A percentile compares a stretch with the other conserved stretches of the same genome.
These are phyloP conservation scores for Apiospora marii DNA, from an alignment of 2,329 filamentous ascomycete genomes.

Conservation along the genomic window DNA sequence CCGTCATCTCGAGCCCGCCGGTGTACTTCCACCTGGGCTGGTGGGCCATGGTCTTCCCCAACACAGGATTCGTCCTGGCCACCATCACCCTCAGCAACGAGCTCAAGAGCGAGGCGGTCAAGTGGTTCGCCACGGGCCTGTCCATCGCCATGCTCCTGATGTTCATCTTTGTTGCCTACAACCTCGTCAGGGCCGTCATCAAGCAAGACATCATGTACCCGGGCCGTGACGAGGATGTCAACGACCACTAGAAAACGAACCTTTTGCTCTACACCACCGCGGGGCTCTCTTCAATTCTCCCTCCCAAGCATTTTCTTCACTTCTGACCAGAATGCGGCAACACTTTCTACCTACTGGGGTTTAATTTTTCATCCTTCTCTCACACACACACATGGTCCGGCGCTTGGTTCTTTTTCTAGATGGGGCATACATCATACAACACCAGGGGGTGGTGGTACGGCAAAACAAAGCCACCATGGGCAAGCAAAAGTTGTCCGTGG, in stretches of 20 bases:
- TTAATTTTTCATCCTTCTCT: conserved; percentile 7
- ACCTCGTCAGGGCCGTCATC: conserved; percentile 56
- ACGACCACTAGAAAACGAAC: conserved; percentile 48
- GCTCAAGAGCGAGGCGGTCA: conserved; percentile 52
- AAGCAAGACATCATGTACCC: conserved; percentile 64
- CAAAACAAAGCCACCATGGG: conserved; percentile 8
- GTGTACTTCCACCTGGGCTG: conserved; percentile 66
- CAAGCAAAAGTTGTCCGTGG: not conserved
- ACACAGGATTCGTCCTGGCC: conserved; percentile 65
- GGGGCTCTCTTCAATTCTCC: conserved; percentile 4
- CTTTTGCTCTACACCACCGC: not conserved
- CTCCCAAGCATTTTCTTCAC: not conserved
- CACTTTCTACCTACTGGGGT: not conserved
- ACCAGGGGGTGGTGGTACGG: not conserved
- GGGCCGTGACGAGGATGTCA: conserved; percentile 61
- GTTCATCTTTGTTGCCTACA: conserved; percentile 54
- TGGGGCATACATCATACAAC: conserved; percentile 5
- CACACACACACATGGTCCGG: conserved; percentile 12
- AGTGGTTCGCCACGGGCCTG: conserved; percentile 59
- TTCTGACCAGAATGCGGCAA: conserved; percentile 8
- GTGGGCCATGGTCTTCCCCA: conserved; percentile 71
- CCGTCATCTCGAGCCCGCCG: conserved; percentile 48
- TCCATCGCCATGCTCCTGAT: conserved; percentile 52
- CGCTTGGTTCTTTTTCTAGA: conserved; percentile 13
- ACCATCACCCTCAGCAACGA: conserved; percentile 62